A percentile compares a stretch with the other conserved stretches of the same genome.
These are phyloP conservation scores for Penicillium pulvis DNA, from an alignment of 495 filamentous ascomycete species.

Conservation along the genomic window DNA sequence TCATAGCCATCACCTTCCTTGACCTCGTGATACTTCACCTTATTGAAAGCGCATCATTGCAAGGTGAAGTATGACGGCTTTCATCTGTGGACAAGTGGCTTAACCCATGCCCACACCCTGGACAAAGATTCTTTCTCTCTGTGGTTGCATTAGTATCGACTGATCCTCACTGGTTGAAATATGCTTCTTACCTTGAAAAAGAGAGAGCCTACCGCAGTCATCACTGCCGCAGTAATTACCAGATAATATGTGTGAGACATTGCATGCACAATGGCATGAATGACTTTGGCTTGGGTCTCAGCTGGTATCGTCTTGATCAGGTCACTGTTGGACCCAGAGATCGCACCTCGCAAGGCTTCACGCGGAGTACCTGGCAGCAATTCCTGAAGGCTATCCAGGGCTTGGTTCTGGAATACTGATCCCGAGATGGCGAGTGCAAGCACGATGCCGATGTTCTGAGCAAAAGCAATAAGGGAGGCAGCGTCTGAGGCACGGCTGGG, in stretches of 20 bases:
- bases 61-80: too few species aligned
- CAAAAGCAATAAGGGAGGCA: conserved; percentile 55
- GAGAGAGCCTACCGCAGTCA: conserved; percentile 46
- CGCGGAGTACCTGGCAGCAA: conserved; percentile 39
- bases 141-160: conserved; percentile 1
- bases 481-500: conserved; percentile 42
- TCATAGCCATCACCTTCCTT: not conserved
- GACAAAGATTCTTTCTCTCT: conserved; percentile 22
- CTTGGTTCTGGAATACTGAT: conserved; percentile 54
- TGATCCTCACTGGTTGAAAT: not conserved
- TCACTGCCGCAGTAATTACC: conserved; percentile 48
- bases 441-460: conserved; percentile 54
- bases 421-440: conserved; percentile 60
- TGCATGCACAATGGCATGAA: conserved; percentile 51
- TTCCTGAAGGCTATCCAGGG: conserved; percentile 10
- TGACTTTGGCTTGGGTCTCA: conserved; percentile 35
- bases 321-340: conserved; percentile 47
- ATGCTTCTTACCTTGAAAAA: conserved; percentile 45
- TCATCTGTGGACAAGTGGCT: not conserved
- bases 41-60: too few species aligned
- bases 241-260: conserved; percentile 56
- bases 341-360: conserved; percentile 44
- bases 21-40: not conserved
- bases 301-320: conserved; percentile 40
- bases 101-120: conserved; percentile 6